A percentile compares a stretch with the other conserved stretches of the same genome.
phyloP scores from a whole-genome alignment of 2,329 filamentous ascomycete genomes.

The Xylariaceae sp. region DNA sequence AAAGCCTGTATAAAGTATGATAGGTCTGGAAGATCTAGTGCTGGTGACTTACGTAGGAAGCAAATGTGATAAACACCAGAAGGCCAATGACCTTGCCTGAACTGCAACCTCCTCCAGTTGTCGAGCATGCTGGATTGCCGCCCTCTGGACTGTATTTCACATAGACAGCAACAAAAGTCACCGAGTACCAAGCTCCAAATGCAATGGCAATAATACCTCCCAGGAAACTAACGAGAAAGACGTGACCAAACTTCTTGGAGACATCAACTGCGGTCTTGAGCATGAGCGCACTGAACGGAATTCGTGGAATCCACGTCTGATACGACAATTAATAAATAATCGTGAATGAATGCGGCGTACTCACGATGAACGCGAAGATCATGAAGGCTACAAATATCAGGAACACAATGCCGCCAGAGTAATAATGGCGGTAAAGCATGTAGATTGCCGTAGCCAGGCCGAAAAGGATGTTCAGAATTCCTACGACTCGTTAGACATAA shows the following conservation, averaged over 20 bases:
- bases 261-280: conserved; percentile 83
- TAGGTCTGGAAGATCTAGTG: neutral
- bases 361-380: conserved; percentile 71
- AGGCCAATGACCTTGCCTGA: conserved; percentile 77
- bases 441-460: conserved; percentile 84
- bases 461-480: conserved; percentile 78
- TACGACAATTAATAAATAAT: conserved; percentile 3
- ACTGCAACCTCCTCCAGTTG: conserved; percentile 63
- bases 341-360: conserved; percentile 1
- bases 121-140: conserved; percentile 50
- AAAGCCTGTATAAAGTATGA: neutral
- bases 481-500: conserved; percentile 6
- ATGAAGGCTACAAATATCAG: conserved; percentile 78
- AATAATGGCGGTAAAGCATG: conserved; percentile 75
- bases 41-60: conserved; percentile 64
- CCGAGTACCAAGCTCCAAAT: conserved; percentile 80
- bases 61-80: conserved; percentile 83
- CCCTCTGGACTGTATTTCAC: conserved; percentile 70
- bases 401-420: conserved; percentile 83
- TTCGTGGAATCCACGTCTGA: conserved; percentile 77
- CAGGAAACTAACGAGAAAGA: conserved; percentile 80
- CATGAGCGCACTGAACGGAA: conserved; percentile 90
- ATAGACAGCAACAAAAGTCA: conserved; percentile 84
- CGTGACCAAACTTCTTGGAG: conserved; percentile 77
- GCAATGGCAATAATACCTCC: conserved; percentile 75